A percentile compares a stretch with the other conserved stretches of the same genome.
These are phyloP conservation scores for Yamadazyma aaseri DNA, from an alignment of 1,139 yeast species.

Conservation along the genomic window DNA sequence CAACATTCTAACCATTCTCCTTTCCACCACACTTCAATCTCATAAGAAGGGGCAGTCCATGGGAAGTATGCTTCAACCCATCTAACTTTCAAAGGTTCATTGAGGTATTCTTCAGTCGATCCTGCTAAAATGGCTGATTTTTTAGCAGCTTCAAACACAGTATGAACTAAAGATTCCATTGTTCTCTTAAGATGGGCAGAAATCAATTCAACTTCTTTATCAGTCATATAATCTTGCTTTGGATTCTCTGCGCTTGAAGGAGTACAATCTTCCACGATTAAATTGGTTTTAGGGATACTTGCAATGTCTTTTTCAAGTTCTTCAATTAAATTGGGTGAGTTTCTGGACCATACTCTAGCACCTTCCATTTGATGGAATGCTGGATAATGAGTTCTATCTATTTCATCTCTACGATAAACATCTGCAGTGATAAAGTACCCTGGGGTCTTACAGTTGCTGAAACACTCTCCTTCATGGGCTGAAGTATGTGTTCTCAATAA, in stretches of 20 bases:
- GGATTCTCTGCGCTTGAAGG: slow-evolving; percentile 68
- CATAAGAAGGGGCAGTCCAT: slow-evolving; percentile 99
- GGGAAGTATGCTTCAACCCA: slow-evolving; percentile 98
- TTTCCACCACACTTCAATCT: slow-evolving; percentile 98
- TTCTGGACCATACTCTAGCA: slow-evolving; percentile 77
- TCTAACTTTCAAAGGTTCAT: slow-evolving; percentile 78
- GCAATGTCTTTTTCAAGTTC: slow-evolving; percentile 55
- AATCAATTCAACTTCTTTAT: slow-evolving; percentile 64
- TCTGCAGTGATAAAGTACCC: slow-evolving; percentile 95
- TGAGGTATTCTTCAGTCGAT: slow-evolving; percentile 55
- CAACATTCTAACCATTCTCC: slow-evolving; percentile 98
- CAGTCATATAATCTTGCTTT: slow-evolving; percentile 73
- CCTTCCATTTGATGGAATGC: slow-evolving; percentile 99
- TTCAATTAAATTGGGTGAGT: slow-evolving; percentile 38
- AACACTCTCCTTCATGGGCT: slow-evolving; percentile 92
- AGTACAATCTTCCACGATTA: slow-evolving; percentile 67
- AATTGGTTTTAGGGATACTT: slow-evolving; percentile 64
- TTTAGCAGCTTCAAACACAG: slow-evolving; percentile 76
- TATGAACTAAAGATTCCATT: slow-evolving; percentile 75
- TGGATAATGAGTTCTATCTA: slow-evolving; percentile 94
- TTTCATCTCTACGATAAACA: slow-evolving; percentile 92
- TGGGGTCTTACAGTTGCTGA: slow-evolving; percentile 62
- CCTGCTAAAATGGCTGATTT: slow-evolving; percentile 69
- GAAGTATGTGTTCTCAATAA: slow-evolving; percentile 92
- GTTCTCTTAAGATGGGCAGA: slow-evolving; percentile 82